These are phyloP conservation scores for Zopfia rhizophila DNA, from an alignment of 2,329 filamentous ascomycete species.

Conservation along the genomic window DNA sequence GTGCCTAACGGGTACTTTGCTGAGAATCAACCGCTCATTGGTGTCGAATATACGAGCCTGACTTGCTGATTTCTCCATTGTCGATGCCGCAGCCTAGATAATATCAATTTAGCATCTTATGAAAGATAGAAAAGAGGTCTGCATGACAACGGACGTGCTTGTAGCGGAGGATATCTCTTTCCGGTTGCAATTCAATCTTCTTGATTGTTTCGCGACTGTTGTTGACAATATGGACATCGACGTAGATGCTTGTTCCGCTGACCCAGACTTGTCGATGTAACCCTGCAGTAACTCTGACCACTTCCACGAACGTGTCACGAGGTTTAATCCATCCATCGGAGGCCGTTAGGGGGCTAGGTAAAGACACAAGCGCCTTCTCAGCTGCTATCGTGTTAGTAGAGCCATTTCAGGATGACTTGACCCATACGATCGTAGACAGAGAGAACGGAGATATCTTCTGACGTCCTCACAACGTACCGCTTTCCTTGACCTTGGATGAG, in stretches of 20 bases:
- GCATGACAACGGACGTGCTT: slow-evolving; percentile 55
- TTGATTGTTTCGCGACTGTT: slow-evolving; percentile 61
- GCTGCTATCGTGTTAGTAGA: slow-evolving; percentile 43
- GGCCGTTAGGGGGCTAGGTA: slow-evolving; percentile 63
- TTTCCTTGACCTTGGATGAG: slow-evolving; percentile 60
- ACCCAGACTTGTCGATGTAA: slow-evolving; percentile 69
- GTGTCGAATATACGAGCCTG: slow-evolving; percentile 64
- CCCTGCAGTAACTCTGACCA: slow-evolving; percentile 61
- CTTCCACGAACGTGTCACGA: slow-evolving; percentile 54
- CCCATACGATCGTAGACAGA: slow-evolving; percentile 64
- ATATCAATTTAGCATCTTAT: slow-evolving; percentile 29
- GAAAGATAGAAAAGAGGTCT: neutral
- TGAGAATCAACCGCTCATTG: slow-evolving; percentile 61
- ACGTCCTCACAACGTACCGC: slow-evolving; percentile 61
- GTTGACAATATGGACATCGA: slow-evolving; percentile 64
- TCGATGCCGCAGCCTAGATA: slow-evolving; percentile 58
- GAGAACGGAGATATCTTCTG: slow-evolving; percentile 61
- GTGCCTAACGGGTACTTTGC: slow-evolving; percentile 55
- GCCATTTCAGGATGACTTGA: neutral
- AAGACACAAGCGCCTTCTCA: slow-evolving; percentile 64
- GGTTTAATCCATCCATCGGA: slow-evolving; percentile 59
- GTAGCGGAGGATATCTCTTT: slow-evolving; percentile 62
- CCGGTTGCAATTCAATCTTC: slow-evolving; percentile 63
- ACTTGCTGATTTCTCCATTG: slow-evolving; percentile 59
- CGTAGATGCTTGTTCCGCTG: slow-evolving; percentile 65